These are phyloP conservation scores for Tylopilus rubrobrunneus DNA, from an alignment of 768 basidiomycete genomes.

Conservation along the genomic window DNA sequence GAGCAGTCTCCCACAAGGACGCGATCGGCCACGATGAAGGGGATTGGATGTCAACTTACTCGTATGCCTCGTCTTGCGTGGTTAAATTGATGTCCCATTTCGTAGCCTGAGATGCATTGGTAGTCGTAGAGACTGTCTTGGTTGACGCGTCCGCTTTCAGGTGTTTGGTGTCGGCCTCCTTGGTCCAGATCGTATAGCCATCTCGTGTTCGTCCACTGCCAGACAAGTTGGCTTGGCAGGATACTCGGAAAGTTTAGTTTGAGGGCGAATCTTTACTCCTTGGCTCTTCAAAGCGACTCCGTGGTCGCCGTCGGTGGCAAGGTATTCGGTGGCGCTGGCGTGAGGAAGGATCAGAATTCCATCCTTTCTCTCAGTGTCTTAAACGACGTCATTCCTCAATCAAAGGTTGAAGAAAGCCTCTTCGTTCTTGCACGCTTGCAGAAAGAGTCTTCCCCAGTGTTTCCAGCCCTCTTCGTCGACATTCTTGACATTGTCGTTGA, in stretches of 20 bases:
- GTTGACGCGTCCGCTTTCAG: neutral
- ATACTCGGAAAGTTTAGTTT: neutral
- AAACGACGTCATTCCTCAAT: neutral
- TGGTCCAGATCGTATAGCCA: neutral
- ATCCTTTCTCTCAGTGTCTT: neutral
- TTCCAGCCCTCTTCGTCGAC: neutral
- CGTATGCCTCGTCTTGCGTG: neutral
- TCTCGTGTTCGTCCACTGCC: neutral
- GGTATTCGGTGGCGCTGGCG: neutral
- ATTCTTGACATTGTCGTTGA: neutral
- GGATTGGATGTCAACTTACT: neutral
- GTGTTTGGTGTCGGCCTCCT: neutral
- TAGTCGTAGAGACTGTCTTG: neutral
- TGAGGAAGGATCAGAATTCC: neutral
- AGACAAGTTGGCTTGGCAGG: neutral
- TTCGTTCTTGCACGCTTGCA: neutral
- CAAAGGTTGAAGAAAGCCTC: neutral
- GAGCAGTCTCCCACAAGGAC: neutral
- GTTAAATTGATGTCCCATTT: neutral
- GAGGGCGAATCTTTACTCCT: neutral
- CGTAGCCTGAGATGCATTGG: neutral
- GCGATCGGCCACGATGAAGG: neutral
- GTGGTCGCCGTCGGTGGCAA: neutral
- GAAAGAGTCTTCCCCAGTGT: neutral
- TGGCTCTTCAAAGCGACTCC: neutral